phyloP scores from a whole-genome alignment of 768 basidiomycete species.

The Sistotremastrum suecicum region DNA sequence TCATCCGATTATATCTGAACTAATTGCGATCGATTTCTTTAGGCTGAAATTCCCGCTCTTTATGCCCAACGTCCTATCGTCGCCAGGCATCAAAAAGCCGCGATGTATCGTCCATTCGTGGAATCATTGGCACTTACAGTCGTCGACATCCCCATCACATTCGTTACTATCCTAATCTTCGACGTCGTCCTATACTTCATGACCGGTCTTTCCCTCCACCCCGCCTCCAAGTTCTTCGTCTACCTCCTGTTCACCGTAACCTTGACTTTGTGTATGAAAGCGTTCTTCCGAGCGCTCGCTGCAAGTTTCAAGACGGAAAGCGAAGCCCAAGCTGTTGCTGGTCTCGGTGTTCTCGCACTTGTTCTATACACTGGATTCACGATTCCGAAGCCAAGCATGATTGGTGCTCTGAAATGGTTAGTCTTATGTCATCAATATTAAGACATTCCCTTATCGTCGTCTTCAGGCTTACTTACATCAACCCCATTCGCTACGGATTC shows the following conservation, averaged over 20 bases:
- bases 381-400: constrained; percentile 49
- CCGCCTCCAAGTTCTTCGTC: constrained; percentile 43
- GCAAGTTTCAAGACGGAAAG: constrained; percentile 42
- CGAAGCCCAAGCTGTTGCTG: constrained; percentile 47
- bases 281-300: constrained; percentile 71
- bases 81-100: constrained; percentile 39
- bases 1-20: too few species aligned
- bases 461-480: constrained; percentile 22
- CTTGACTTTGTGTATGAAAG: constrained; percentile 62
- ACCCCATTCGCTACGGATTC: constrained; percentile 60
- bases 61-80: constrained; percentile 49
- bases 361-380: constrained; percentile 47
- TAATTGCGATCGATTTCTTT: background rate
- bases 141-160: constrained; percentile 46
- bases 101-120: constrained; percentile 54
- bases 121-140: constrained; percentile 42
- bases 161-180: constrained; percentile 31
- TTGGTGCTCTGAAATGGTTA: constrained; percentile 56
- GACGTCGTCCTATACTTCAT: constrained; percentile 46
- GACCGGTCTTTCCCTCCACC: constrained; percentile 23
- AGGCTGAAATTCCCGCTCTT: constrained; percentile 44
- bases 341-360: constrained; percentile 35
- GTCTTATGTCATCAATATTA: constrained; percentile 15
- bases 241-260: constrained; percentile 38
- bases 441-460: constrained; percentile 5